These are phyloP conservation scores for Stachybotrys elegans DNA, from an alignment of 2,329 filamentous ascomycete genomes.

Conservation along the genomic window DNA sequence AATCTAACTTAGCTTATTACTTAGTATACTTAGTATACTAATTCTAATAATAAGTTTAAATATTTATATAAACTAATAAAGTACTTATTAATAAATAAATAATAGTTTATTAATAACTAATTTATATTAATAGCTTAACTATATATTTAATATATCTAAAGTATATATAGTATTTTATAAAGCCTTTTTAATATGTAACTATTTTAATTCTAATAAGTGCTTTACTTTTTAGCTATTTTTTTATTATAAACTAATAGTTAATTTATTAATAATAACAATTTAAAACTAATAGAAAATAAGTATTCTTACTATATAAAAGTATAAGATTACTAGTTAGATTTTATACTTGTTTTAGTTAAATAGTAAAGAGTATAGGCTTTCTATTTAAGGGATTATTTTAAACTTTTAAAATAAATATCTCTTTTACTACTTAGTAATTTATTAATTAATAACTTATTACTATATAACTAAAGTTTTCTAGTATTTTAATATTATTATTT, in stretches of 20 bases:
- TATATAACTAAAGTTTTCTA: conserved; percentile 1
- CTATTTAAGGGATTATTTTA: neutral
- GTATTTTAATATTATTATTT: neutral
- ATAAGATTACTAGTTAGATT: neutral
- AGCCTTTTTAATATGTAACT: neutral
- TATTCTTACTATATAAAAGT: neutral
- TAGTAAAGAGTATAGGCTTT: neutral
- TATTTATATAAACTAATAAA: conserved; percentile 8
- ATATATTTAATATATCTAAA: conserved; percentile 1
- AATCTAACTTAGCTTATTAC: neutral
- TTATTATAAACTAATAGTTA: neutral
- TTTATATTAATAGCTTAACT: neutral
- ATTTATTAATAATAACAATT: neutral
- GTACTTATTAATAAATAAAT: neutral
- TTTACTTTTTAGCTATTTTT: neutral
- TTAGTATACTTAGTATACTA: neutral
- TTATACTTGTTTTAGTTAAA: neutral
- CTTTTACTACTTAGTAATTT: neutral
- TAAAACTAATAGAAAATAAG: neutral
- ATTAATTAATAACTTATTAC: conserved; percentile 2
- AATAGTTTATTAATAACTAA: no score
- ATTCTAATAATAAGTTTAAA: conserved; percentile 2
- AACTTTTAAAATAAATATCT: conserved; percentile 1
- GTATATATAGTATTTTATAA: neutral
- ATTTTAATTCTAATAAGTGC: neutral